A percentile compares a stretch with the other conserved stretches of the same genome.
phyloP scores from a whole-genome alignment of 2,329 filamentous ascomycete genomes.

The Trichoderma pleuroti region DNA sequence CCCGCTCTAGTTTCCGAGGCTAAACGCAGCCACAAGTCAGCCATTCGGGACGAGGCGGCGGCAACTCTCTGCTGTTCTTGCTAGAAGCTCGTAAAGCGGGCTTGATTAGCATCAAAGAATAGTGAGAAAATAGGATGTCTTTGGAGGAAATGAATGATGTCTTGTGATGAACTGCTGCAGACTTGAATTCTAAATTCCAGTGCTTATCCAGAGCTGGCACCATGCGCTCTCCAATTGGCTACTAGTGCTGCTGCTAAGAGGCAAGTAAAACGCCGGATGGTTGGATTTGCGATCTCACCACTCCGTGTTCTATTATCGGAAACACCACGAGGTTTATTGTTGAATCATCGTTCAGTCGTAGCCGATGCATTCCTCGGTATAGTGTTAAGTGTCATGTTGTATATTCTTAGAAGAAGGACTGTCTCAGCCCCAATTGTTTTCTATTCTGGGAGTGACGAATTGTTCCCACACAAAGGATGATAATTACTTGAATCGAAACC shows the following conservation, averaged over 20 bases:
- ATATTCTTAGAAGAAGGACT: neutral
- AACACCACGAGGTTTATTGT: neutral
- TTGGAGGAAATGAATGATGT: neutral
- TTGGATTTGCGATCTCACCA: neutral
- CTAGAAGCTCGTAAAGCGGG: neutral
- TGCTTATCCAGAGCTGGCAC: neutral
- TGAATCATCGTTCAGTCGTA: neutral
- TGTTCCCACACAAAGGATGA: neutral
- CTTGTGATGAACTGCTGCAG: neutral
- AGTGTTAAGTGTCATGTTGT: neutral
- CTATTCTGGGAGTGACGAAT: neutral
- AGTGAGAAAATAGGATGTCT: neutral
- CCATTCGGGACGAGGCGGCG: neutral
- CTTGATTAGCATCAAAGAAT: neutral
- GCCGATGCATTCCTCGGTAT: neutral
- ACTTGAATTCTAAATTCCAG: neutral
- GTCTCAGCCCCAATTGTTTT: neutral
- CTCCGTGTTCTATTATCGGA: neutral
- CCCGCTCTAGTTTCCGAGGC: neutral
- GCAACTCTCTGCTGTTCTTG: neutral
- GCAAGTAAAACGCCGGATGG: constrained; percentile 1
- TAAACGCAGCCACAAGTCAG: neutral
- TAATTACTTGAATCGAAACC: neutral
- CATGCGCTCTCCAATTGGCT: neutral
- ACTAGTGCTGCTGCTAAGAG: neutral